Evolutionary conservation across 2,329 filamentous ascomycete species (phyloP).

Genomic region (Xylaria sp.): DNA sequence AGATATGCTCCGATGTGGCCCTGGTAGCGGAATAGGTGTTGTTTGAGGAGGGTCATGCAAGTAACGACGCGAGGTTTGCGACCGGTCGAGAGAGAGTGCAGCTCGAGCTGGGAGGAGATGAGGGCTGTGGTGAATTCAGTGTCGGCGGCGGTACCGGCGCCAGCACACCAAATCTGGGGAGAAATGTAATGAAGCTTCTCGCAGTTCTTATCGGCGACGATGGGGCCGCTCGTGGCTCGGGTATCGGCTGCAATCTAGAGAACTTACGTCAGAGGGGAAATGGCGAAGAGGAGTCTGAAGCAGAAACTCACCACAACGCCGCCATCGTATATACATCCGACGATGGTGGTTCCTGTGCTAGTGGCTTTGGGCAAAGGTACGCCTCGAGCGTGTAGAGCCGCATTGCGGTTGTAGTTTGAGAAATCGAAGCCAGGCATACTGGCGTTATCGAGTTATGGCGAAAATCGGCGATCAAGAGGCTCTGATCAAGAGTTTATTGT

Average conservation of each 20-base stretch:
- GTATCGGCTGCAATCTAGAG: conserved; percentile 94
- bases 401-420: conserved; percentile 99
- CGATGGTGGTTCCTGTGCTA: conserved; percentile 98
- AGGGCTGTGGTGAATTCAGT: conserved; percentile 99
- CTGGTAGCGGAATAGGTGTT: conserved; percentile 98
- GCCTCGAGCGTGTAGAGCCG: conserved; percentile 91
- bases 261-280: conserved; percentile 32
- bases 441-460: conserved; percentile 38
- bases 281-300: conserved; percentile 1
- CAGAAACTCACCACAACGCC: conserved; percentile 82
- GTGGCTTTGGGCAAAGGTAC: conserved; percentile 97
- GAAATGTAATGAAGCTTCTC: conserved; percentile 99
- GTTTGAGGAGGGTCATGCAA: conserved; percentile 99
- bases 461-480: neutral
- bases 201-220: conserved; percentile 99
- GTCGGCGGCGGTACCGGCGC: conserved; percentile 96
- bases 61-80: conserved; percentile 97
- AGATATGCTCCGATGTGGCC: conserved; percentile 98
- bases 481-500: neutral
- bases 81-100: conserved; percentile 94
- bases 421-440: conserved; percentile 98
- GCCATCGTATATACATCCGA: conserved; percentile 95
- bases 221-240: conserved; percentile 94
- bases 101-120: conserved; percentile 98
- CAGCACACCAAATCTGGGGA: conserved; percentile 98